Conservation (phyloP, 768 basidiomycete genomes). For the Mycena vitilis region DNA sequence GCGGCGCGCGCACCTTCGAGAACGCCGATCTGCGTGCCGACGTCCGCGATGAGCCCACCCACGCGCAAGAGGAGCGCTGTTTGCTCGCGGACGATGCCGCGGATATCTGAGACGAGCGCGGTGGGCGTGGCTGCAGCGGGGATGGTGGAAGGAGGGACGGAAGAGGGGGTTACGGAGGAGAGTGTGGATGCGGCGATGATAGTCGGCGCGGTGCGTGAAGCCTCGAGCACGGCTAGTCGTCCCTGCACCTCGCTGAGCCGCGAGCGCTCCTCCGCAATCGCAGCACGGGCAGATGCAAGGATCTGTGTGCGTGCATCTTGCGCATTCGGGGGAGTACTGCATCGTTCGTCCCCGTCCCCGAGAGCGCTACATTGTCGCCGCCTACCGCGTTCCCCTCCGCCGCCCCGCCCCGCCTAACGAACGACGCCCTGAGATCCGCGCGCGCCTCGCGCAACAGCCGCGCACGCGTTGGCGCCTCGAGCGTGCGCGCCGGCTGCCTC, state of each 20-base stretch:
- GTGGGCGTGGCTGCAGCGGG: background rate
- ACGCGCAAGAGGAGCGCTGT: slow-evolving; percentile 20
- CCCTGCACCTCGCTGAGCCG: slow-evolving; percentile 13
- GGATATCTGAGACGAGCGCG: slow-evolving; percentile 13
- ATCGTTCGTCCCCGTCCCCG: no score
- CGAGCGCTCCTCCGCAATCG: slow-evolving; percentile 15
- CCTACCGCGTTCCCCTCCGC: background rate
- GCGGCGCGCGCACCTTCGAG: background rate
- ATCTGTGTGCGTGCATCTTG: slow-evolving; percentile 1
- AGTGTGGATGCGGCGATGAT: no score
- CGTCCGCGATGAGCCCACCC: slow-evolving; percentile 3
- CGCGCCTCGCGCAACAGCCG: no score
- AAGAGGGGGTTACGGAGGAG: background rate
- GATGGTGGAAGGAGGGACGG: background rate
- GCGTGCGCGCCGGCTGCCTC: no score
- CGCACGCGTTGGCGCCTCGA: no score
- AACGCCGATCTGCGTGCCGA: no score
- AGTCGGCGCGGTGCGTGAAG: no score
- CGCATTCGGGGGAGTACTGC: background rate
- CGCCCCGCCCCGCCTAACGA: background rate
- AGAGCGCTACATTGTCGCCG: background rate
- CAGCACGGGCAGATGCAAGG: slow-evolving; percentile 1
- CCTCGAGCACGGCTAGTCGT: background rate
- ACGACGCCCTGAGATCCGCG: no score
- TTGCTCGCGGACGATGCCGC: slow-evolving; percentile 19